Conservation (phyloP, 192 early-diverging fungal genomes). For the Phycomyces nitens region DNA sequence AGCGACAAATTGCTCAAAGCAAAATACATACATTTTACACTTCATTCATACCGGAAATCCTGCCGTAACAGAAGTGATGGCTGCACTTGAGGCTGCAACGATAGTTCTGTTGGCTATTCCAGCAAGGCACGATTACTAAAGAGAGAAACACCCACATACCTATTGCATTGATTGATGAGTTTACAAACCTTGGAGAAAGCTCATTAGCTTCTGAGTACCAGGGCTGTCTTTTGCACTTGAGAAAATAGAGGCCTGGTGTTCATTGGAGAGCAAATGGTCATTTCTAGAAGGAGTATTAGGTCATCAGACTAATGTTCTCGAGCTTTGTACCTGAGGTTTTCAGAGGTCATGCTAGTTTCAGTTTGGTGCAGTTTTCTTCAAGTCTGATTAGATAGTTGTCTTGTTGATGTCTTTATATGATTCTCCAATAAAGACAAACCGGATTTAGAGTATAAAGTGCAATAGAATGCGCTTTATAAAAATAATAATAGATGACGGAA, state of each 20-base stretch:
- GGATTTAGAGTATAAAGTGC: too few species aligned
- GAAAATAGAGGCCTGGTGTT: background rate
- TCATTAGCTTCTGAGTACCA: background rate
- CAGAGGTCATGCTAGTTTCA: background rate
- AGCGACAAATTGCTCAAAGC: background rate
- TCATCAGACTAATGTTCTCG: background rate
- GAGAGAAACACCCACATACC: background rate
- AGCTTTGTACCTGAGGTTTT: background rate
- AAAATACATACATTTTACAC: background rate
- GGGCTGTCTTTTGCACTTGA: background rate
- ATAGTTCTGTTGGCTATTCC: constrained; percentile 55
- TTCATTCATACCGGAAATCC: constrained; percentile 57
- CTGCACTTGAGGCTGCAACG: constrained; percentile 65
- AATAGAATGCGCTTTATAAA: too few species aligned
- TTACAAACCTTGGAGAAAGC: background rate
- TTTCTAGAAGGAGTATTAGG: background rate
- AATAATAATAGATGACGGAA: too few species aligned
- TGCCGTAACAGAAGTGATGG: constrained; percentile 60
- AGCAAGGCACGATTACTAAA: background rate
- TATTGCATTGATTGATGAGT: background rate
- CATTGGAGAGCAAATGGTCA: background rate
- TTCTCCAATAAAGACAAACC: too few species aligned
- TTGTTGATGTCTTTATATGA: too few species aligned
- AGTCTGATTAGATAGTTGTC: too few species aligned
- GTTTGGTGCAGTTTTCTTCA: too few species aligned